phyloP scores from a whole-genome alignment of 75 land plant species.

The Gnetum montanum region DNA sequence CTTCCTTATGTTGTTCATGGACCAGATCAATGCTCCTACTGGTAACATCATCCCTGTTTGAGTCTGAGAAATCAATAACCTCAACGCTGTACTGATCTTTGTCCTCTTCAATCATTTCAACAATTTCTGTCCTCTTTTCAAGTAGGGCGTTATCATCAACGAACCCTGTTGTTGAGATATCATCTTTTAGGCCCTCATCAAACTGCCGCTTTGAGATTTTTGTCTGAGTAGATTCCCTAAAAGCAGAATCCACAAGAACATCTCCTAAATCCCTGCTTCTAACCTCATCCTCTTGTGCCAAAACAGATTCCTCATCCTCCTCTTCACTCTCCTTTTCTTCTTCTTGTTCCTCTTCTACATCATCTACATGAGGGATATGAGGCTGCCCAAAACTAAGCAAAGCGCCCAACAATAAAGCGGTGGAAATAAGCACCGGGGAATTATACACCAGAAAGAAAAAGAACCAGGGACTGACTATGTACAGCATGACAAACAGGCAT shows the following conservation, averaged over 20 bases:
- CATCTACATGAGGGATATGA: slow-evolving; percentile 41
- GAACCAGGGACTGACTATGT: slow-evolving; percentile 32
- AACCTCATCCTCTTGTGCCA: not conserved
- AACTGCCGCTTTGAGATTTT: slow-evolving; percentile 3
- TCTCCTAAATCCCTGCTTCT: not conserved
- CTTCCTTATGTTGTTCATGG: not conserved
- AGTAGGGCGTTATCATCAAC: slow-evolving; percentile 2
- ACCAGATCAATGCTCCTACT: not conserved
- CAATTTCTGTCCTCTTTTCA: slow-evolving; percentile 9
- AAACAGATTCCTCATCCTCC: slow-evolving; percentile 14
- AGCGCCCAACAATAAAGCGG: slow-evolving; percentile 49
- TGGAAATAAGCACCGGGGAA: slow-evolving; percentile 51
- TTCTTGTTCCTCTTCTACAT: slow-evolving; percentile 20
- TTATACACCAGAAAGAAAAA: slow-evolving; percentile 41
- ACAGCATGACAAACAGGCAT: slow-evolving; percentile 25
- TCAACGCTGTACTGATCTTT: slow-evolving; percentile 1
- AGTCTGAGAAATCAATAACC: not conserved
- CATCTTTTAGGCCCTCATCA: slow-evolving; percentile 6
- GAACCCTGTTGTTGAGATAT: slow-evolving; percentile 2
- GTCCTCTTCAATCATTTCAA: slow-evolving; percentile 7
- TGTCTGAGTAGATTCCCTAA: not conserved
- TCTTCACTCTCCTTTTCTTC: slow-evolving; percentile 7
- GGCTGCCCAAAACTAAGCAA: slow-evolving; percentile 57
- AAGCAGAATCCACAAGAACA: not conserved
- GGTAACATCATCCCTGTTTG: not conserved